Evolutionary conservation across 2,329 filamentous ascomycete species (phyloP).

Genomic region (Colletotrichum paranaense): DNA sequence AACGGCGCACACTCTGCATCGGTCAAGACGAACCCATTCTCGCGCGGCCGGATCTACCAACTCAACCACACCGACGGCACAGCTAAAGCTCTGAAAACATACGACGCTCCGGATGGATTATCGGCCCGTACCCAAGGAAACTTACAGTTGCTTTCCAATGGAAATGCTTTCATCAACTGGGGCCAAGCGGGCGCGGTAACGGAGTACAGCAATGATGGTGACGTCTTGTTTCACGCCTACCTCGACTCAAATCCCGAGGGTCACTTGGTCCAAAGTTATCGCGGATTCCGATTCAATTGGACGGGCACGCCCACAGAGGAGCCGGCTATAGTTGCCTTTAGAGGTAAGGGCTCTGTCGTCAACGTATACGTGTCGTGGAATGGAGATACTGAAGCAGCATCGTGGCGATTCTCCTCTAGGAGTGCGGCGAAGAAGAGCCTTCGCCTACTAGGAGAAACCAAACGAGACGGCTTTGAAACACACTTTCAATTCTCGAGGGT

Average conservation of each 20-base stretch:
- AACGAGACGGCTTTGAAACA: slow-evolving; percentile 58
- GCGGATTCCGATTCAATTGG: slow-evolving; percentile 41
- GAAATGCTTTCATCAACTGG: slow-evolving; percentile 60
- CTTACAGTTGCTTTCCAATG: slow-evolving; percentile 47
- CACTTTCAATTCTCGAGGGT: slow-evolving; percentile 45
- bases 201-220: slow-evolving; percentile 50
- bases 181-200: slow-evolving; percentile 61
- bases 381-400: slow-evolving; percentile 57
- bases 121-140: slow-evolving; percentile 39
- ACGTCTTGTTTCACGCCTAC: slow-evolving; percentile 37
- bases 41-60: slow-evolving; percentile 30
- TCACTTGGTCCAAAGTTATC: slow-evolving; percentile 40
- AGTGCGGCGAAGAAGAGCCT: slow-evolving; percentile 46
- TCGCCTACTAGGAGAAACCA: slow-evolving; percentile 48
- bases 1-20: slow-evolving; percentile 49
- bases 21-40: slow-evolving; percentile 35
- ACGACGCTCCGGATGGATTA: slow-evolving; percentile 29
- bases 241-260: slow-evolving; percentile 36
- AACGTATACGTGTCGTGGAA: slow-evolving; percentile 65
- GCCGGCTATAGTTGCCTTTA: slow-evolving; percentile 42
- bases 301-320: slow-evolving; percentile 20
- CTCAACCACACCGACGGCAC: slow-evolving; percentile 32
- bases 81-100: slow-evolving; percentile 27
- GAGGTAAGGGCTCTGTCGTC: slow-evolving; percentile 35
- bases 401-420: slow-evolving; percentile 61